phyloP scores from a whole-genome alignment of 495 filamentous ascomycete genomes.

The Hyaloscypha finlandica region DNA sequence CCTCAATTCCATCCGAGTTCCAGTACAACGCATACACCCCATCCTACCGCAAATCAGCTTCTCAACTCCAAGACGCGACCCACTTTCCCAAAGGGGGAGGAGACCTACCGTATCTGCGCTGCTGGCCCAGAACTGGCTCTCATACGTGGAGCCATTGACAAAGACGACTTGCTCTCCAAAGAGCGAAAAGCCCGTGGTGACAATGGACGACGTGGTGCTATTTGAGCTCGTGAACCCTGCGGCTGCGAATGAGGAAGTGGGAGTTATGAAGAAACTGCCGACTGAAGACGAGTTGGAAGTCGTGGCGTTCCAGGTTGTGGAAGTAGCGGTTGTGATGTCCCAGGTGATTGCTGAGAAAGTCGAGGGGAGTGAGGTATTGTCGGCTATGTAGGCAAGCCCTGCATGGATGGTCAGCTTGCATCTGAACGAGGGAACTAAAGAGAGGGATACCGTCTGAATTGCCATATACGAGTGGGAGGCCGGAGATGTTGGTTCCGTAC shows the following conservation, averaged over 20 bases:
- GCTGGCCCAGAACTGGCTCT: neutral
- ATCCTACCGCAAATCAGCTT: too few relatives aligned
- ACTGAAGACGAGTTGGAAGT: neutral
- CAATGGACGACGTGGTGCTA: neutral
- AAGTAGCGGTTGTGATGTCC: neutral
- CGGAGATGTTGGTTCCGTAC: conserved; percentile 4
- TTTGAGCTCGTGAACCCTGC: neutral
- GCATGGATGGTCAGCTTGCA: too few relatives aligned
- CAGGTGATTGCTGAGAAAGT: neutral
- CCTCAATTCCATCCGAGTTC: neutral
- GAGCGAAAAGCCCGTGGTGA: neutral
- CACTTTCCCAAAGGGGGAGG: neutral
- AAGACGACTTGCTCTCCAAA: conserved; percentile 1
- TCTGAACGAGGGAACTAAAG: too few relatives aligned
- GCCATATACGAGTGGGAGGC: neutral
- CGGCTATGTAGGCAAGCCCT: neutral
- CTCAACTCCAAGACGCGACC: neutral
- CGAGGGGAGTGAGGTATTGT: neutral
- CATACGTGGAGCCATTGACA: neutral
- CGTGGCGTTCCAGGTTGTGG: conserved; percentile 1
- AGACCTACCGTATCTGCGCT: neutral
- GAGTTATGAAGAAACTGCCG: neutral
- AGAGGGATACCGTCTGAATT: neutral
- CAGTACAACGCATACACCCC: neutral
- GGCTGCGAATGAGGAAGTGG: neutral